Evolutionary conservation across 441 rosid genomes (phyloP), one percentile per base, ranked within the genome.

Genomic region (Eruca vesicaria): DNA sequence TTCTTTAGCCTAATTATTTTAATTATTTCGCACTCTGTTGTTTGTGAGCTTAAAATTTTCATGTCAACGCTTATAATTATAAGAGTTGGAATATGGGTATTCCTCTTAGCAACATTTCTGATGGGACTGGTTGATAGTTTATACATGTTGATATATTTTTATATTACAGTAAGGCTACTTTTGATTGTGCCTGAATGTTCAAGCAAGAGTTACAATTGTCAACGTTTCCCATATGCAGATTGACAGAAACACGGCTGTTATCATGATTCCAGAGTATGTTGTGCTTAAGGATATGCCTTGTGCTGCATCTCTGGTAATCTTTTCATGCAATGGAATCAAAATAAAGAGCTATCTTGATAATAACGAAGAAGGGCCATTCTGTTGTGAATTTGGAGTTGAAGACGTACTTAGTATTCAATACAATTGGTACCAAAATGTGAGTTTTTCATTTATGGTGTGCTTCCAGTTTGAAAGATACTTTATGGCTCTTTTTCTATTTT

Each of bases 341-440:
- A 72, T 90, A 16, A 79, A 82, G 76, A 84, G 89, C 68, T 75
- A 77, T 69, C 71, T 69, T 65, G 50, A 72, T n/a, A 12, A 67
- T 80, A 83, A 80, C 72, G 83, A 82, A 56, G 83, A 77, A 68
- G 86, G 73, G 69, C 59, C 78, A 67, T 82, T 81, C 61, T 79
- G 68, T 70, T 72, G 85, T 64, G 93, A 90, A 70, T 84, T 76
- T 84, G 83, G 77, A 78, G 80, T 96, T 66, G 96, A 87, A 73
- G 97, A 93, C 80, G 87, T 96, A 63, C 65, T 93, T 63, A 80
- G 69, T 43, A 87, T 96, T 26, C 82, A 84, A 52, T 83, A 88
- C 72, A 88, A 80, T 63, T 84, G 89, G 84, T 79, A 85, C 78
- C 87, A 80, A 78, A 87, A 82, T 83, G 98, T 96, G 82, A 88